Percentiles rank a stretch among this genome's conserved stretches.
phyloP scores from a whole-genome alignment of 2,329 filamentous ascomycete genomes.

The Microthyrium microscopicum region DNA sequence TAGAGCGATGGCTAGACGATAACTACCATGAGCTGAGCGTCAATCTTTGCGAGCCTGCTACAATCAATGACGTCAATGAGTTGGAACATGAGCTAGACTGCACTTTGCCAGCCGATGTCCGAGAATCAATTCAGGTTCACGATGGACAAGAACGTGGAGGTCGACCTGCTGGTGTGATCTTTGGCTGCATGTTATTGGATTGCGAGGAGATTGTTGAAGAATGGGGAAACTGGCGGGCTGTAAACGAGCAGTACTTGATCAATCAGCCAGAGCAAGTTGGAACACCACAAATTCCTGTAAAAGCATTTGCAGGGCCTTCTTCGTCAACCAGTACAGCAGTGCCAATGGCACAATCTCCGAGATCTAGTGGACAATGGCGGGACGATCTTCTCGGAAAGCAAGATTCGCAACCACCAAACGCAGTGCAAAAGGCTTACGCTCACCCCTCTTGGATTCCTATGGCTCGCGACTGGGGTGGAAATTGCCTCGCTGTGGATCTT shows the following conservation, averaged over 20 bases:
- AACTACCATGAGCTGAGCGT: slow-evolving; percentile 91
- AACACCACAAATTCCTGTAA: slow-evolving; percentile 46
- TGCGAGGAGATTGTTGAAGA: slow-evolving; percentile 97
- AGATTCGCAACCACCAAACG: slow-evolving; percentile 70
- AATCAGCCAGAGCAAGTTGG: slow-evolving; percentile 34
- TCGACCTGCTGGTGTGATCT: slow-evolving; percentile 78
- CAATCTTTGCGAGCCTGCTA: slow-evolving; percentile 82
- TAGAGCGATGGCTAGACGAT: slow-evolving; percentile 85
- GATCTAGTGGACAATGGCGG: slow-evolving; percentile 53
- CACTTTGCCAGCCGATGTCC: slow-evolving; percentile 80
- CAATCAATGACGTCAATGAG: slow-evolving; percentile 89
- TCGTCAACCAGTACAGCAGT: slow-evolving; percentile 40
- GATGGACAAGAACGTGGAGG: slow-evolving; percentile 96
- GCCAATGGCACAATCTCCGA: slow-evolving; percentile 22
- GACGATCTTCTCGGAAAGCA: slow-evolving; percentile 72
- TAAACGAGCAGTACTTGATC: slow-evolving; percentile 76
- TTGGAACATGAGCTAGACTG: slow-evolving; percentile 91
- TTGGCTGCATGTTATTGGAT: slow-evolving; percentile 87
- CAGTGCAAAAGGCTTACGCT: slow-evolving; percentile 82
- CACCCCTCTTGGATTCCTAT: slow-evolving; percentile 93
- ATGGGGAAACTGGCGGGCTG: slow-evolving; percentile 89
- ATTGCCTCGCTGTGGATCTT: slow-evolving; percentile 87
- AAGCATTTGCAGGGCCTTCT: slow-evolving; percentile 52
- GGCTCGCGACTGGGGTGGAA: slow-evolving; percentile 95
- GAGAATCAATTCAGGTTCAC: slow-evolving; percentile 78